phyloP scores from a whole-genome alignment of 208 protist genomes.

The Blastocrithidia nonstop region DNA sequence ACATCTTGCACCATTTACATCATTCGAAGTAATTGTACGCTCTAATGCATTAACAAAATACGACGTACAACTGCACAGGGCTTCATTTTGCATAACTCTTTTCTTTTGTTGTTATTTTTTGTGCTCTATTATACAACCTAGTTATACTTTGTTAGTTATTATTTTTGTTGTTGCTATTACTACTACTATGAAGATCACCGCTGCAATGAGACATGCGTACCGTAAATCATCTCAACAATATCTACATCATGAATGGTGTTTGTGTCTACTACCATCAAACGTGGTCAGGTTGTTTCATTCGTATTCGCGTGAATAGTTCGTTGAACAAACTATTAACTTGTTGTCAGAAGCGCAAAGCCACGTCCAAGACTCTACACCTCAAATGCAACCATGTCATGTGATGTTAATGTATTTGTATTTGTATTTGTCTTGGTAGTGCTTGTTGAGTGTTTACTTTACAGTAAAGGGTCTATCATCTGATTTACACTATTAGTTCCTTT shows the following conservation, averaged over 20 bases:
- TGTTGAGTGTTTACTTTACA: too few species aligned
- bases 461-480: too few species aligned
- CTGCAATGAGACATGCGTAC: constrained; percentile 13
- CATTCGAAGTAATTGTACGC: constrained; percentile 30
- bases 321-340: constrained; percentile 4
- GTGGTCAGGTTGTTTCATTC: constrained; percentile 7
- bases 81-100: background rate
- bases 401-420: background rate
- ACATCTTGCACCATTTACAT: constrained; percentile 61
- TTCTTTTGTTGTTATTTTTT: background rate
- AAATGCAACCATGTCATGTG: background rate
- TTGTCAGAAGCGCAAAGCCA: constrained; percentile 2
- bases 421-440: background rate
- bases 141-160: too few species aligned
- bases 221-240: constrained; percentile 27
- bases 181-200: background rate
- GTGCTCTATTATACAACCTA: background rate
- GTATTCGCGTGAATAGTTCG: too few species aligned
- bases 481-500: too few species aligned
- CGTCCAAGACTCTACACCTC: background rate
- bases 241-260: constrained; percentile 15
- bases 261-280: constrained; percentile 29
- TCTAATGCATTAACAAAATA: constrained; percentile 27
- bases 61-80: constrained; percentile 6
- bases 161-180: background rate